Evolutionary conservation across 2,329 filamentous ascomycete species (phyloP), one percentile per base, ranked within the genome.

Genomic region (Diaporthe sp.): DNA sequence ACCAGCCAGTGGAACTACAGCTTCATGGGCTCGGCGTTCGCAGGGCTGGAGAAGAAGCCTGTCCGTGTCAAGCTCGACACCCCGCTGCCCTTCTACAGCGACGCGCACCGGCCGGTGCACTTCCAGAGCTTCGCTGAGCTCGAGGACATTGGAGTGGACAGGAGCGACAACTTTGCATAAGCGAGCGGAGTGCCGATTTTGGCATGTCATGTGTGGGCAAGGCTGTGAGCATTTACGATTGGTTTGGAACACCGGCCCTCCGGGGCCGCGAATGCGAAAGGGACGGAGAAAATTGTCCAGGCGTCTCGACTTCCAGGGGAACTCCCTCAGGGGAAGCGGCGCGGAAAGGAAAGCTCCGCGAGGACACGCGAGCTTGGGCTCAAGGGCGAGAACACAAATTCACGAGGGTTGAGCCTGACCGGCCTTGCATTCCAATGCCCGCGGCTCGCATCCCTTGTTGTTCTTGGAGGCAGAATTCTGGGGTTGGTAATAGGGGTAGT

Each of bases 101-200:
- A 96, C 80, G 90, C 95, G 80, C 97, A 99, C 85, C 92, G 97
- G 37, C 96, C 96, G 22, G 87, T 98, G 74, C 97, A 99, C 86
- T 99, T 99, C 90, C 94, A 96, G 84, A 98, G 95, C 85, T 99
- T 99, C 86, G 95, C 96, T 1, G 96, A 99, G 87, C 86, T 99
- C 83, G 97, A 99, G 86, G 96, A 99, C 85, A 94, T 98, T 57
- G 98, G 96, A 92, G 96, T 98, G 62, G 97, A 99, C 84, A 90
- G 95, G 81, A 92, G 92, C 78, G 96, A 99, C 87, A 96, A 96
- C 84, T 98, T 99, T 87, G 96, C 95, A 80, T 98, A 90, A 88
- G 79, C 68, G 65, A 34, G 44, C 39, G 31, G n/a, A 34, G 62
- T 22, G 46, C 34, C 19, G 61, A 10, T 51, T 60, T 65, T 46